Conservation (phyloP, 2,329 filamentous ascomycete species). For the Pyricularia grisea region DNA sequence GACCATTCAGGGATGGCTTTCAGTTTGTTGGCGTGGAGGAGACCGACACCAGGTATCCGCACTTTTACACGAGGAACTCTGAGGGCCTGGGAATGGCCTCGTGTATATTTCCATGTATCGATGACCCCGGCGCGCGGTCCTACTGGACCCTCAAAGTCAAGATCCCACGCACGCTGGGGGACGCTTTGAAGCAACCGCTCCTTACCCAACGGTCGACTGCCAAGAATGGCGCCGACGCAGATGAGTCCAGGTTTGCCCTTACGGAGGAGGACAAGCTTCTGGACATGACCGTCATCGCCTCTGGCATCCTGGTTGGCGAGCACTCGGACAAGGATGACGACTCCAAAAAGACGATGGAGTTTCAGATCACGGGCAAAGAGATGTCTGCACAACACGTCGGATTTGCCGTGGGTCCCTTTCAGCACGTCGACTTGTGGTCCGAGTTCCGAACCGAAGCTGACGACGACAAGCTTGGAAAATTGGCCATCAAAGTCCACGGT, state of each 20-base stretch:
- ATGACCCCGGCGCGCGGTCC: constrained; percentile 64
- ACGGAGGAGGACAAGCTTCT: constrained; percentile 75
- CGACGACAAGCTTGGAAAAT: constrained; percentile 81
- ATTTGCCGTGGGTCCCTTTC: constrained; percentile 90
- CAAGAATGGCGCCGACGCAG: constrained; percentile 20
- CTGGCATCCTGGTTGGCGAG: constrained; percentile 81
- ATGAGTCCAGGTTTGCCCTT: constrained; percentile 25
- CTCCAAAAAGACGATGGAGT: constrained; percentile 79
- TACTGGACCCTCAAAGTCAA: constrained; percentile 43
- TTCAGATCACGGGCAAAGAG: constrained; percentile 53
- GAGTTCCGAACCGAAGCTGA: constrained; percentile 86
- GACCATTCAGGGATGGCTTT: constrained; percentile 71
- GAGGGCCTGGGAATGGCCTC: constrained; percentile 70
- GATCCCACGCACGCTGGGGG: constrained; percentile 76
- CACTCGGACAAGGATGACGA: constrained; percentile 66
- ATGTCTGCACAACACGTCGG: constrained; percentile 82
- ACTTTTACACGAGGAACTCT: constrained; percentile 81
- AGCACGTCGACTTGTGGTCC: constrained; percentile 76
- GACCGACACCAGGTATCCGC: constrained; percentile 74
- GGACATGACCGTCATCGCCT: constrained; percentile 85
- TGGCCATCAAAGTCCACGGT: constrained; percentile 79
- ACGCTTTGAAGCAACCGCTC: constrained; percentile 49
- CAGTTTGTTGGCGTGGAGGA: constrained; percentile 84
- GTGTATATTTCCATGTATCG: constrained; percentile 87
- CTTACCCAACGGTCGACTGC: constrained; percentile 24